A percentile compares a stretch with the other conserved stretches of the same genome.
These are phyloP conservation scores for Cladosporium sp. DNA, from an alignment of 2,329 filamentous ascomycete genomes.

Conservation along the genomic window DNA sequence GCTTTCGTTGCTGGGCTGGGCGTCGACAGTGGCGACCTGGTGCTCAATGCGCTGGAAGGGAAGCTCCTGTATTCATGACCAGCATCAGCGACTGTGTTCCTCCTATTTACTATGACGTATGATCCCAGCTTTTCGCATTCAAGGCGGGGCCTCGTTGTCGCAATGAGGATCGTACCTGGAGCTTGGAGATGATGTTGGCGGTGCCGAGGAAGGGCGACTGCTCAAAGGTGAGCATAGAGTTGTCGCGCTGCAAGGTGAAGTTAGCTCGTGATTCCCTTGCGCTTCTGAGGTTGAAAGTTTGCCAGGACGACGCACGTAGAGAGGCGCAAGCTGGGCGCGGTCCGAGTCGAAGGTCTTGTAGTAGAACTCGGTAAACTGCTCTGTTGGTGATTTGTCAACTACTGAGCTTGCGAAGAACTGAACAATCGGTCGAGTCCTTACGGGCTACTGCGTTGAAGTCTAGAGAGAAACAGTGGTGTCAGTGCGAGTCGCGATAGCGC, in stretches of 20 bases:
- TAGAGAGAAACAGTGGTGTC: constrained; percentile 12
- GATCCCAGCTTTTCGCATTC: constrained; percentile 3
- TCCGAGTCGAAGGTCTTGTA: constrained; percentile 79
- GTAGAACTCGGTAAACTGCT: constrained; percentile 85
- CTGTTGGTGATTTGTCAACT: constrained; percentile 40
- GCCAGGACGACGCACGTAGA: constrained; percentile 66
- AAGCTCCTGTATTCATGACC: constrained; percentile 50
- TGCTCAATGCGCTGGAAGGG: constrained; percentile 80
- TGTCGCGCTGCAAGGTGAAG: constrained; percentile 53
- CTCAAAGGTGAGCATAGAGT: constrained; percentile 95
- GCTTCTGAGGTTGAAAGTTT: background rate
- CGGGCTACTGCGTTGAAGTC: constrained; percentile 30
- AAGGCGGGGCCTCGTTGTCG: too few species aligned
- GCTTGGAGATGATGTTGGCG: constrained; percentile 67
- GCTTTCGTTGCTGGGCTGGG: constrained; percentile 64
- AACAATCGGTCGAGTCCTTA: background rate
- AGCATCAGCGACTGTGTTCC: background rate
- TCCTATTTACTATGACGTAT: background rate
- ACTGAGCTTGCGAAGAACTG: too few species aligned
- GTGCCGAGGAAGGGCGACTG: constrained; percentile 59
- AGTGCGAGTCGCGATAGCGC: background rate
- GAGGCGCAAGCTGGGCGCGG: constrained; percentile 56
- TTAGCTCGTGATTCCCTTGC: background rate
- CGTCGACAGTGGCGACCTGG: constrained; percentile 68
- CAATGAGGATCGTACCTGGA: constrained; percentile 50